Base-by-base conservation (phyloP, 2,329 filamentous ascomycete species). In the Fonsecaea monophora region DNA sequence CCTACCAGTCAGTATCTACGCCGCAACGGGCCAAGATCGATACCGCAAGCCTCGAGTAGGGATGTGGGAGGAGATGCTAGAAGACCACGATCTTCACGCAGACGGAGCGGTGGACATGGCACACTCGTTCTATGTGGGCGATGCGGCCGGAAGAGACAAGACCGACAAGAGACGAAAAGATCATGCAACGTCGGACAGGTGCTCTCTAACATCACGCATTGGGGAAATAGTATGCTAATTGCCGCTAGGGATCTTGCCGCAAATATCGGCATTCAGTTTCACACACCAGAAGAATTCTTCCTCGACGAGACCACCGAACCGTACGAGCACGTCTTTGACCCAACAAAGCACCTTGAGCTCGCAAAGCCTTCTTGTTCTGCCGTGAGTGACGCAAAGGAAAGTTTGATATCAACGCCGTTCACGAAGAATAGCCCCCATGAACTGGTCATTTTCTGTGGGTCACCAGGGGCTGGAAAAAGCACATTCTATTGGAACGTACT, bases 261-360 rank as follows among this genome's bases (percentile, higher is more conserved):
- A 68, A 98, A 99, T 74, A 80, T 94, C 12, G 92, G 92, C 3
- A 87, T 99, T 71, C 76, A 81, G 12, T 99, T 94, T 77, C 82
- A 88, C 65, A 97, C 94, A 0, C 95, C 95, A 0, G 95, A 99
- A 75, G 94, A 97, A 77, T 97, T 90, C 80, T 98, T 98, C 75
- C 85, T 94, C 0, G 84, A 85, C 1, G 86, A 92, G 72, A 74
- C 85, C 30, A 82, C 90, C 0, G 85, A 88, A 70, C 84, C 87
- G 1, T 95, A 92, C 74, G 78, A 79, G 9, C 84, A 91, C 63
- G 82, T 86, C 0, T 96, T 98, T 72, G 89, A 97, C 69, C 86
- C 94, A 18, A 79, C 79, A 0, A 77, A 82, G 3, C 88, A 90
- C 73, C 79, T 87, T 35, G 48, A 68, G 37, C n/a, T 7, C 12